phyloP scores from a whole-genome alignment of 2,329 filamentous ascomycete species.

The Aureobasidium namibiae region DNA sequence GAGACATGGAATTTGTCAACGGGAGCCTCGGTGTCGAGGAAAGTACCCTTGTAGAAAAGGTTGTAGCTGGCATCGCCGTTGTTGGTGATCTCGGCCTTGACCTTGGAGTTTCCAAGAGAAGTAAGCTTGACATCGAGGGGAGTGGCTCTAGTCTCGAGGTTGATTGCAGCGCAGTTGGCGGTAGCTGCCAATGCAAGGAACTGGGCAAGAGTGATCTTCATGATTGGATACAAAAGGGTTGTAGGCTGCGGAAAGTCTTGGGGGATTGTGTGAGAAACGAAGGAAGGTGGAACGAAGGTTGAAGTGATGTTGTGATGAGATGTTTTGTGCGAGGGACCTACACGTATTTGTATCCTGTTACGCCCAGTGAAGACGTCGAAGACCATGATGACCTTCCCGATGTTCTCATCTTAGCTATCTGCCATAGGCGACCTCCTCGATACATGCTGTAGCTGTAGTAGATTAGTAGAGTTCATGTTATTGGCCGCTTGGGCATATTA shows the following conservation, averaged over 20 bases:
- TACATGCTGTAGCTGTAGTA: background rate
- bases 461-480: background rate
- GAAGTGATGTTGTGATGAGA: background rate
- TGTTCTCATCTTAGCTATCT: background rate
- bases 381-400: background rate
- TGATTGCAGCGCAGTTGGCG: slow-evolving; percentile 17
- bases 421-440: background rate
- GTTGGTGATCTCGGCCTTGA: slow-evolving; percentile 21
- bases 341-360: background rate
- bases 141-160: slow-evolving; percentile 19
- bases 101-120: slow-evolving; percentile 18
- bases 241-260: background rate
- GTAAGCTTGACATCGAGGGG: slow-evolving; percentile 19
- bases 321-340: background rate
- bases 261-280: background rate
- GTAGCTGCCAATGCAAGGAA: slow-evolving; percentile 14
- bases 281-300: background rate
- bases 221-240: background rate
- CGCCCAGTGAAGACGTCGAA: background rate
- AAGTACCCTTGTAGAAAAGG: slow-evolving; percentile 21
- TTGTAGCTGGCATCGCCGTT: slow-evolving; percentile 19
- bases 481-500: background rate
- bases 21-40: slow-evolving; percentile 20
- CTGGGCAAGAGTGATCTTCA: slow-evolving; percentile 9
- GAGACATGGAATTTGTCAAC: slow-evolving; percentile 21